phyloP scores from a whole-genome alignment of 805 yeast genomes.

The Yamadazyma nakazawae region DNA sequence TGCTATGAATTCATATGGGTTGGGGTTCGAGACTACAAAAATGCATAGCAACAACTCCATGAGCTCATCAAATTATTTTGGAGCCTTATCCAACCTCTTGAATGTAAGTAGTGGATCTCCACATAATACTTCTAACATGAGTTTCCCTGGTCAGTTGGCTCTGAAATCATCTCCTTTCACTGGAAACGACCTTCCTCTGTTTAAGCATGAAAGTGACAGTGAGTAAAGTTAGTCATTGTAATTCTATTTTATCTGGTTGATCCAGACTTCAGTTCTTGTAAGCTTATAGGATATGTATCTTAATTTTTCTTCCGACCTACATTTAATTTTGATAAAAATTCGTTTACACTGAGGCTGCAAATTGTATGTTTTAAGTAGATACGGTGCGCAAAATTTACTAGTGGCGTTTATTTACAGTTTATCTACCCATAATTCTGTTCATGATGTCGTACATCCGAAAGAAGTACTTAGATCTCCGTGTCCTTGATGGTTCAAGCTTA shows the following conservation, averaged over 20 bases:
- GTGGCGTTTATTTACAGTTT: not conserved
- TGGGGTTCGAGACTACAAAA: not conserved
- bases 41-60: not conserved
- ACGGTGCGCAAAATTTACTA: not conserved
- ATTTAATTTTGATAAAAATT: no score
- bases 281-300: not conserved
- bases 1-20: not conserved
- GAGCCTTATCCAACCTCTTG: conserved; percentile 3
- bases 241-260: not conserved
- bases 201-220: conserved; percentile 9
- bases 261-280: conserved; percentile 2
- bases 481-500: conserved; percentile 32
- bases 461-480: not conserved
- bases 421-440: not conserved
- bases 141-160: not conserved
- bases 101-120: conserved; percentile 6
- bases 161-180: conserved; percentile 6
- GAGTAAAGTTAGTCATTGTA: conserved; percentile 1
- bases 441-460: conserved; percentile 1
- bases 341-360: no score
- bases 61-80: conserved; percentile 1
- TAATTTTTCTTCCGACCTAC: no score
- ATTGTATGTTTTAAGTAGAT: not conserved
- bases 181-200: conserved; percentile 3
- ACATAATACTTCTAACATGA: not conserved